A percentile compares a stretch with the other conserved stretches of the same genome.
Conservation (phyloP, 164 flowering plant genomes). For the Amborella trichopoda region DNA sequence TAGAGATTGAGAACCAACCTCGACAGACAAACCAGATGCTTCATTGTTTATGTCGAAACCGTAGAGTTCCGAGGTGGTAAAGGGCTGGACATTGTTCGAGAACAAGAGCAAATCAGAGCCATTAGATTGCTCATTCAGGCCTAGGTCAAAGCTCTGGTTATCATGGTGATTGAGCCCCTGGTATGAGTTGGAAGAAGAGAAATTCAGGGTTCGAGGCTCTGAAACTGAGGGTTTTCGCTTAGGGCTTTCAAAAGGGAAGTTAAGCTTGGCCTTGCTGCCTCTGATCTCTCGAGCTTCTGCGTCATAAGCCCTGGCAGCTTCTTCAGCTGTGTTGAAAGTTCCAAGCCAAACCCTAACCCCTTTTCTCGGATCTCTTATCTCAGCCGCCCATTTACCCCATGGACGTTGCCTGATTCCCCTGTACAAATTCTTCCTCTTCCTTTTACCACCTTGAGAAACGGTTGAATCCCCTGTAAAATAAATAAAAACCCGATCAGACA, state of each 20-base stretch:
- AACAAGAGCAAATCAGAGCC: too few species aligned
- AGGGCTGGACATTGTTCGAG: too few species aligned
- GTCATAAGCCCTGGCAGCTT: slow-evolving; percentile 11
- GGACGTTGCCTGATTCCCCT: slow-evolving; percentile 12
- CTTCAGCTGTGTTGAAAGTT: slow-evolving; percentile 10
- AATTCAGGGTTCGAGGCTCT: background rate
- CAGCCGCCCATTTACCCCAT: slow-evolving; percentile 13
- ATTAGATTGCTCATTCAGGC: too few species aligned
- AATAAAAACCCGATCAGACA: too few species aligned
- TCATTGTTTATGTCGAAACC: too few species aligned
- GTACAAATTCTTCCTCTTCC: slow-evolving; percentile 7
- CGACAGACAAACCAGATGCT: too few species aligned
- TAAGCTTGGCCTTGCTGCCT: slow-evolving; percentile 8
- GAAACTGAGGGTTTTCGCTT: background rate
- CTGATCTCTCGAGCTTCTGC: slow-evolving; percentile 6
- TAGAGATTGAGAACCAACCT: too few species aligned
- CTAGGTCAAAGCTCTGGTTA: too few species aligned
- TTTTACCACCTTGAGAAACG: slow-evolving; percentile 1
- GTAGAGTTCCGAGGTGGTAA: too few species aligned
- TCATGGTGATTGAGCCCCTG: too few species aligned
- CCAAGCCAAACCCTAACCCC: slow-evolving; percentile 10
- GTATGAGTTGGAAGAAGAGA: background rate
- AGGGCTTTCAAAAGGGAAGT: slow-evolving; percentile 1
- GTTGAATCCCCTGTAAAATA: too few species aligned
- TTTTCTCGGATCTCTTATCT: slow-evolving; percentile 8